These are phyloP conservation scores for Sergeia podlipaevii DNA, from an alignment of 208 protist genomes.

Conservation along the genomic window DNA sequence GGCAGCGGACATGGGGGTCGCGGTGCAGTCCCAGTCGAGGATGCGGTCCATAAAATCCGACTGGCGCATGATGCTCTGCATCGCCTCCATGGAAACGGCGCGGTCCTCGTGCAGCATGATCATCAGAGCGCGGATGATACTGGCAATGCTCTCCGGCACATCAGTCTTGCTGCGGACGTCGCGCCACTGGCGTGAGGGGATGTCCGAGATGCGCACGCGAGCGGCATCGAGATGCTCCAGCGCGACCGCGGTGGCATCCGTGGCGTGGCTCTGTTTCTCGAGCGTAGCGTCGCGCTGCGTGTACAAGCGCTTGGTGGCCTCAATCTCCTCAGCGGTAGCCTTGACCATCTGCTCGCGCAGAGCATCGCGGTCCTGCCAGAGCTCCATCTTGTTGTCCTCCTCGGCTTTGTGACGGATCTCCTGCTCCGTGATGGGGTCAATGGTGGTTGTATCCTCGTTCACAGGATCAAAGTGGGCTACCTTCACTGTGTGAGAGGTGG, in stretches of 20 bases:
- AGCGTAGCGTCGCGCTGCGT: constrained; percentile 41
- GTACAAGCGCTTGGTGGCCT: constrained; percentile 47
- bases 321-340: constrained; percentile 36
- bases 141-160: constrained; percentile 18
- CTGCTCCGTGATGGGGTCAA: constrained; percentile 36
- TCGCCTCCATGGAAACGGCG: constrained; percentile 38
- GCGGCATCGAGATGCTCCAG: constrained; percentile 46
- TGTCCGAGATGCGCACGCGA: constrained; percentile 23
- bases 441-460: constrained; percentile 22
- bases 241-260: constrained; percentile 20
- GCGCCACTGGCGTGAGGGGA: constrained; percentile 54
- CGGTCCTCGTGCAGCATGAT: constrained; percentile 68
- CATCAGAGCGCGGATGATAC: constrained; percentile 52
- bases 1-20: constrained; percentile 48
- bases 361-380: constrained; percentile 53
- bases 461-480: constrained; percentile 51
- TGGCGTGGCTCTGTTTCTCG: constrained; percentile 29
- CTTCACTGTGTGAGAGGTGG: constrained; percentile 46
- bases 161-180: constrained; percentile 31
- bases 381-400: constrained; percentile 21
- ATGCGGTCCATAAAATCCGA: constrained; percentile 61
- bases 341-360: constrained; percentile 41
- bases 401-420: constrained; percentile 37
- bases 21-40: constrained; percentile 59
- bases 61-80: constrained; percentile 51